Base-by-base conservation (phyloP, 73 alveolate genomes). In the Paramecium bursaria region DNA sequence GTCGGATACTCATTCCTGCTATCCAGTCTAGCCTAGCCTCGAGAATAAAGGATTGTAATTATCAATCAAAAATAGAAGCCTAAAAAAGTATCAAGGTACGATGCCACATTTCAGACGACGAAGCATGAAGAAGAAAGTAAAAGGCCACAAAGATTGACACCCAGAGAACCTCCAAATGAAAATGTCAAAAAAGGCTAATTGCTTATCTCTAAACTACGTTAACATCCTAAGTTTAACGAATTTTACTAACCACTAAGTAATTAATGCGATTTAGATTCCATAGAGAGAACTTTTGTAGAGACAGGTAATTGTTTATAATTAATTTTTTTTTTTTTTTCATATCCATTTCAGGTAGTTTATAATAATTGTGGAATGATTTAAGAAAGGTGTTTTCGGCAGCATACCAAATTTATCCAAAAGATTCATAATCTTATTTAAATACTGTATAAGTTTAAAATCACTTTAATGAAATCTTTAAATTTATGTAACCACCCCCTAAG, bases 21-120 rank as follows among this genome's bases (percentile, higher is more conserved):
- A 47, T 29, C 82, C 9, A 67, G 60, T 35, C 60, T 67, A 19
- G 50, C 44, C 2, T 47, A 33, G 26, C 50, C n/a, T 0, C 33
- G 82, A 17, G 82, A 67, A 67, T 67, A 67, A 14, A 31, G 82
- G 14, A 67, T 67, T 67, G 82, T 67, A 67, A 10, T 67, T 19
- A 3, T 67, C 35, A 25, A 13, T 25, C 26, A 15, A n/a, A 9
- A 19, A 11, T n/a, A 15, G n/a, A 67, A 67, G 82, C 35, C 82
- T 7, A 67, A 67, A 42, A 67, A 67, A 6, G 53, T 42, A 31
- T 31, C 82, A 7, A 67, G 23, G 57, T 67, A 25, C 44, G 82
- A 67, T 67, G 82, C 82, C 17, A 33, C 82, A 0, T 67, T 67
- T 29, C 33, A 67, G 19, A 27, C 33, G 0, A 30, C 13, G 9